Base-by-base conservation (phyloP, 208 protist genomes). In the Herpetomonas tarakana region DNA sequence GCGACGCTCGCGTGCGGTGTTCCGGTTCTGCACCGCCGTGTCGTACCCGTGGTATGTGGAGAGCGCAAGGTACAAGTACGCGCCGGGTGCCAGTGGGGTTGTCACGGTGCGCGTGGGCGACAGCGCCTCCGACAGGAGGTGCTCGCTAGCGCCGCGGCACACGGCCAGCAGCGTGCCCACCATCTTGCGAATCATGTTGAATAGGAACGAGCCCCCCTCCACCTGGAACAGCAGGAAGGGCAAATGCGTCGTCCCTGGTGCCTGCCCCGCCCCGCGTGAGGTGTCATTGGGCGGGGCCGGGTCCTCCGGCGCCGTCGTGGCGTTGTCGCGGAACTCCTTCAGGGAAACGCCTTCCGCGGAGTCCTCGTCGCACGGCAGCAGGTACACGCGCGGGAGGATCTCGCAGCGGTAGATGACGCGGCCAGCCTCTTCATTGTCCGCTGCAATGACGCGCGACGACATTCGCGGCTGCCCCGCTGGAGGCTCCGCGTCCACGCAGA, bases 151-250 rank as follows among this genome's bases (percentile, higher is more conserved):
- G 9, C 88, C 88, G 27, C 88, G 83, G 26, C 78, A 62, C 18
- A 90, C 71, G 9, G 88, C 83, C 18, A 94, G 29, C n/a, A 84
- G 18, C 21, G 78, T 68, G 1, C 88, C 88, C 0, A 94, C 78
- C 19, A 94, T 75, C 52, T 94, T 94, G 52, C 88, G 79, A 58
- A 94, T 94, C 88, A 94, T 94, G 49, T 94, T 94, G 46, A 92
- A 86, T 11, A 94, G 70, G 62, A 94, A 94, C 7, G 85, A 92
- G 9, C 68, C 75, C 3, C 88, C 88, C 45, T 94, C 88, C 41
- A 94, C 84, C 50, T 94, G 88, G 31, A 94, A 88, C 16, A 92
- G 51, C 1, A 91, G 38, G 61, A 87, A 94, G 1, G 88, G 88
- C 35, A 89, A 45, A 14, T 62, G 49, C 30, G 54, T 18, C 18